phyloP scores from a whole-genome alignment of 306 rosid genomes.

The peach (Prunus persica) region DNA sequence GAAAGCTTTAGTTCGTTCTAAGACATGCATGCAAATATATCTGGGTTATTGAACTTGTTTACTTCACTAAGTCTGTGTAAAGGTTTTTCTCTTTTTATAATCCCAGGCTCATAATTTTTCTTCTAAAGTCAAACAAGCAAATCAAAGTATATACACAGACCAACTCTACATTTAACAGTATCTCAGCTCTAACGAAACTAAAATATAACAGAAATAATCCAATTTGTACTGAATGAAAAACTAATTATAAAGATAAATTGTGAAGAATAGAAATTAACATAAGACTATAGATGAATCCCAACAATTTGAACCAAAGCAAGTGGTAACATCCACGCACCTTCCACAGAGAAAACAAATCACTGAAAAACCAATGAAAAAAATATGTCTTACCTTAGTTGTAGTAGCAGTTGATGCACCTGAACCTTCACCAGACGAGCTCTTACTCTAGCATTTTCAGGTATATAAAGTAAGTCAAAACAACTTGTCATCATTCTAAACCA shows the following conservation, averaged over 20 bases:
- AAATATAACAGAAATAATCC: neutral
- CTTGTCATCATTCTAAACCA: neutral
- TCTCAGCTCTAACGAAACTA: neutral
- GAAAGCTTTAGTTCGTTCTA: neutral
- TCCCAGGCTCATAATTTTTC: neutral
- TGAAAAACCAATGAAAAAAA: conserved; percentile 14
- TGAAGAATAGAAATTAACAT: neutral
- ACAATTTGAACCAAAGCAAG: neutral
- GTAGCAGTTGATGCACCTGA: conserved; percentile 55
- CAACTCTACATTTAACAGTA: neutral
- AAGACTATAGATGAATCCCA: neutral
- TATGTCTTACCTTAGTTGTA: conserved; percentile 46
- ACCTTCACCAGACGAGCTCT: conserved; percentile 57
- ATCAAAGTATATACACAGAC: neutral
- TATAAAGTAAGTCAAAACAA: neutral
- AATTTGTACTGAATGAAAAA: neutral
- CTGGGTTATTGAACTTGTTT: neutral
- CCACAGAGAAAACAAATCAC: neutral
- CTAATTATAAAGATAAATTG: neutral
- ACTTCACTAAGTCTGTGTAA: neutral
- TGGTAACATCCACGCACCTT: neutral
- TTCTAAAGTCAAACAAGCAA: neutral
- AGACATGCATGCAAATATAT: neutral
- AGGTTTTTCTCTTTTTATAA: neutral
- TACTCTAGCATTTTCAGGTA: conserved; percentile 39